phyloP scores from a whole-genome alignment of 2,329 filamentous ascomycete species.

The Ophiostoma triangulosporum region DNA sequence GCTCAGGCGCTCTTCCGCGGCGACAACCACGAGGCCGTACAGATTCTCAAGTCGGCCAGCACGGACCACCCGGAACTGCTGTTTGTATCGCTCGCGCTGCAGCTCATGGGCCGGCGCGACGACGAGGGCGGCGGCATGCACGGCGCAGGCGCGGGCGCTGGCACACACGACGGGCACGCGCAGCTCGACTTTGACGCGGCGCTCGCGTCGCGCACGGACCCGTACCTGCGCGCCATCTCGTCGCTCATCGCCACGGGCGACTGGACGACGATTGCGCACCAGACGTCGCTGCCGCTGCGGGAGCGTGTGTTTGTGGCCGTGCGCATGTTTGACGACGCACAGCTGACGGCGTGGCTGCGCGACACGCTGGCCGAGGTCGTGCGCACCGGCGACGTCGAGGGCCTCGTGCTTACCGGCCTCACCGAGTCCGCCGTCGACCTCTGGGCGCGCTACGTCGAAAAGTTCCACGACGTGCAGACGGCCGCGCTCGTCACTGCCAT shows the following conservation, averaged over 20 bases:
- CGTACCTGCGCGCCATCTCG: slow-evolving; percentile 68
- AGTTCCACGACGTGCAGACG: slow-evolving; percentile 67
- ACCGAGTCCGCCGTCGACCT: slow-evolving; percentile 60
- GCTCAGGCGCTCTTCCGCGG: slow-evolving; percentile 65
- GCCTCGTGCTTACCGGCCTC: slow-evolving; percentile 65
- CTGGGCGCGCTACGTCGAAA: slow-evolving; percentile 60
- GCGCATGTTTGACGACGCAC: slow-evolving; percentile 47
- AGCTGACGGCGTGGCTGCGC: slow-evolving; percentile 53
- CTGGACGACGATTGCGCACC: slow-evolving; percentile 61
- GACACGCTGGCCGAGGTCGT: slow-evolving; percentile 49
- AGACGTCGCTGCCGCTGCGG: slow-evolving; percentile 57
- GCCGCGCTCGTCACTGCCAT: slow-evolving; percentile 62
- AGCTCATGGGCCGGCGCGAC: slow-evolving; percentile 42
- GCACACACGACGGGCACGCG: neutral
- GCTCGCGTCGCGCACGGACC: slow-evolving; percentile 42
- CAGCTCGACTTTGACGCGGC: neutral
- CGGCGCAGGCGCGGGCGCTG: neutral
- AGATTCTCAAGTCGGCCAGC: slow-evolving; percentile 55
- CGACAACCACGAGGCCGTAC: slow-evolving; percentile 52
- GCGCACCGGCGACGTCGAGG: slow-evolving; percentile 58
- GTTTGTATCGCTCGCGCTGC: slow-evolving; percentile 54
- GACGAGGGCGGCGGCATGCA: slow-evolving; percentile 18
- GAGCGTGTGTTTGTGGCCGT: slow-evolving; percentile 65
- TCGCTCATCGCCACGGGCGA: slow-evolving; percentile 63
- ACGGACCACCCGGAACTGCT: slow-evolving; percentile 48